Base-by-base conservation (phyloP, 495 filamentous ascomycete genomes). In the Lasiosphaeria miniovina region DNA sequence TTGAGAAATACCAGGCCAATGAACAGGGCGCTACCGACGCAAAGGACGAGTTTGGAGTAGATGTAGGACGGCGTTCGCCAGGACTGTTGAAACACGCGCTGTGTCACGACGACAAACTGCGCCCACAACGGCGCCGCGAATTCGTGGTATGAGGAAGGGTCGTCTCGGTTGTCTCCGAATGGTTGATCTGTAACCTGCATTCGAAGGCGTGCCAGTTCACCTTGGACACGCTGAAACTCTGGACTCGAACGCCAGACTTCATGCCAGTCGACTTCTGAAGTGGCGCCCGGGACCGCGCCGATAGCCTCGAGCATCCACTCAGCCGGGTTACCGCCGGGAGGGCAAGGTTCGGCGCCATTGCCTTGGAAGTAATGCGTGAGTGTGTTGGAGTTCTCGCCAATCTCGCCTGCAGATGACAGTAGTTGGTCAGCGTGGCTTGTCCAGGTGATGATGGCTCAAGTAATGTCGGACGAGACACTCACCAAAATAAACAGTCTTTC, bases 301-400 rank as follows among this genome's bases (percentile, higher is more conserved):
- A 93, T 96, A 50, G 91, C 87, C 68, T 96, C 91, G 41, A 98
- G 79, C 90, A 98, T 96, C 90, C 90, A 96, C 75, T 98, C 93
- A 17, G 93, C 93, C 34, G 91, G 91, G 74, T 90, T 97, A 14
- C 90, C 88, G 12, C 88, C 86, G 3, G 68, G 62, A 3, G 89
- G 88, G 72, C 91, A 96, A 46, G 84, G 78, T 17, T 79, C 75
- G 4, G 88, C 90, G 51, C 93, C 88, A 66, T 93, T 88, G 51
- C 79, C 77, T 73, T 94, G 88, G 63, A 96, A 96, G 74, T 96
- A 96, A 63, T 71, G 80, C 1, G 84, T 82, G 61, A 96, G 71
- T n/a, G 78, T 88, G 32, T 80, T 80, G 0, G 90, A 90, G 76
- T 90, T 88, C 61, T 90, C 79, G 36, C 91, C 91, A 52, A 96